Percentiles rank a stretch among this genome's conserved stretches.
Conservation (phyloP, 2,329 filamentous ascomycete genomes). For the Nigrospora osmanthi region DNA sequence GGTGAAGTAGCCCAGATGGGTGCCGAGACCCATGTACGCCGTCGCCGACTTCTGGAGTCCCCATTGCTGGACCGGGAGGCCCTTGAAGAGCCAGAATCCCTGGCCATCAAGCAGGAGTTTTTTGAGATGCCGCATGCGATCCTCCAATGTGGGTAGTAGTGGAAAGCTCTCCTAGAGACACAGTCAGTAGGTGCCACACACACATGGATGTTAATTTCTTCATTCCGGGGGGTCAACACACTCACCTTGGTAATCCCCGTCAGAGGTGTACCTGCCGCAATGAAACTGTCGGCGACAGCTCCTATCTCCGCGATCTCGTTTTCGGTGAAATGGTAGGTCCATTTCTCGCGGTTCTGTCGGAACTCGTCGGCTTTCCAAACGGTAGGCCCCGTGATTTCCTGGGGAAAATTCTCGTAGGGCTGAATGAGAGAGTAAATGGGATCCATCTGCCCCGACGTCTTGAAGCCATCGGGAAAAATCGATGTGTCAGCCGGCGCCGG, state of each 20-base stretch:
- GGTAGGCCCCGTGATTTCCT: constrained; percentile 56
- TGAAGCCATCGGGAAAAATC: constrained; percentile 58
- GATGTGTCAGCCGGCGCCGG: too few species aligned
- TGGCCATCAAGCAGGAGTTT: constrained; percentile 70
- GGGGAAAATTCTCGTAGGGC: constrained; percentile 59
- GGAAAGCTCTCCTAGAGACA: constrained; percentile 35
- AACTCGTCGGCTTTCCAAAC: constrained; percentile 61
- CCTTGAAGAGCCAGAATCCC: constrained; percentile 85
- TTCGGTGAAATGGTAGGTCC: constrained; percentile 58
- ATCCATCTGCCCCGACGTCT: constrained; percentile 32
- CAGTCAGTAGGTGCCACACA: too few species aligned
- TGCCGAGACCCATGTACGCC: constrained; percentile 85
- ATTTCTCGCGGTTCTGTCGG: constrained; percentile 49
- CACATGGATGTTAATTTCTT: too few species aligned
- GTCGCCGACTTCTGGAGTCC: constrained; percentile 71
- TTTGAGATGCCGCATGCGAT: constrained; percentile 46
- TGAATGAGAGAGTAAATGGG: constrained; percentile 46
- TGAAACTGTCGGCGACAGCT: constrained; percentile 53
- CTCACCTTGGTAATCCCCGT: constrained; percentile 52
- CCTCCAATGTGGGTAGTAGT: constrained; percentile 50
- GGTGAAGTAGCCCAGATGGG: constrained; percentile 77
- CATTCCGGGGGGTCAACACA: constrained; percentile 14
- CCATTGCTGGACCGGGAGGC: constrained; percentile 72
- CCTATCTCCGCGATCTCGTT: constrained; percentile 56
- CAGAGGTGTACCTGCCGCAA: constrained; percentile 48